Base-by-base conservation (phyloP, 176 grass and related monocot species). In the Pontederia crassipes region DNA sequence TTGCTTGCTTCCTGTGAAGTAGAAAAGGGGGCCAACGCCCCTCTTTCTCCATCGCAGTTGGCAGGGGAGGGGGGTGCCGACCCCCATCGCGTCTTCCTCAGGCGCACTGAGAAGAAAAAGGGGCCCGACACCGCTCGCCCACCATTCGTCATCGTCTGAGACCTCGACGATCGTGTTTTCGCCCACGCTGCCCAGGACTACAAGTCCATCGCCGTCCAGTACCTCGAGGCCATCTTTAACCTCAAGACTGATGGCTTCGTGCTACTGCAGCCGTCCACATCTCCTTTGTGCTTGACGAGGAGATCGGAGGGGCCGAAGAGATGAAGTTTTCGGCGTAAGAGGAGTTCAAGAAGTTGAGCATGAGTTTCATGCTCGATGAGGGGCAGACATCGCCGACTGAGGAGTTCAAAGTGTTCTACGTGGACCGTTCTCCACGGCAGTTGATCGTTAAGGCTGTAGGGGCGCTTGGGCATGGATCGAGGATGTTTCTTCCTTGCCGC, bases 181-280 rank as follows among this genome's bases (percentile, higher is more conserved):
- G 83, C 81, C 1, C 86, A 86, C 20, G 86, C 83, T 48, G 81
- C 92, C 12, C 92, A 96, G 74, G 86, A 90, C 52, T 86, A 96
- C 68, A 96, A 96, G 80, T 96, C 74, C 81, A 77, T 96, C 53
- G 86, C 92, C 27, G 35, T 96, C 76, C 86, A 90, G 76, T 90
- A 96, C 81, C 69, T 96, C 16, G 92, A 96, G 78, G 92, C 86
- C 14, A 75, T 96, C 51, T 75, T 83, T 16, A 83, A 61, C 40
- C 81, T 90, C 54, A 78, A 20, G 9, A 74, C 46, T 1, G 75
- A 86, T 10, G 72, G 83, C 15, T 96, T 90, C 74, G 53, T 49
- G 4, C 92, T 86, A 28, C 27, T 74, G 0, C 80, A 82, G 59
- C 86, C 57, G 14, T 95, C 72, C 90, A 95, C 74, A 57, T 89